Base-by-base conservation (phyloP, 495 filamentous ascomycete genomes). In the Neurospora sp. region DNA sequence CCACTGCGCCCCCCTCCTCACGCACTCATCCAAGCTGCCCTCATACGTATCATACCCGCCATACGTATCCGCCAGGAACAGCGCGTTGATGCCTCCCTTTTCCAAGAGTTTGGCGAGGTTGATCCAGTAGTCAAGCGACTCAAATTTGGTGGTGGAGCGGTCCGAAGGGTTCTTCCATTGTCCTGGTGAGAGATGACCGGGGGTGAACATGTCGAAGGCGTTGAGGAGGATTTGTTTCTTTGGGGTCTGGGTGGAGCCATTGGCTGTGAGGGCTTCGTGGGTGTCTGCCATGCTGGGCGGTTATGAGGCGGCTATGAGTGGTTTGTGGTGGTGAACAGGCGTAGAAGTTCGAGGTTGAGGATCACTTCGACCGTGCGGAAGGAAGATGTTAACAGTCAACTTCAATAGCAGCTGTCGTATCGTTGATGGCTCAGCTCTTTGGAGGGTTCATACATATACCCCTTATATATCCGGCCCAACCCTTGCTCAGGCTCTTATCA, bases 51-150 rank as follows among this genome's bases (percentile, higher is more conserved):
- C 75, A 59, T 83, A 81, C 0, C 85, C 88, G 10, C 88, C 89
- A 72, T 88, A 89, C 0, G 86, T 88, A 76, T 91, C 89, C 4
- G 89, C 89, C 54, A 90, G 80, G 78, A 90, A 91, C 45, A 91
- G 73, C 13, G 85, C 86, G 70, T 89, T 88, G 79, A 90, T 87
- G 31, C 85, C 86, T 9, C 87, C 89, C 19, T 83, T 81, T 69
- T 90, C 89, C 4, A 90, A 82, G 0, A 90, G 76, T 75, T 89
- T 87, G 37, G 89, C 89, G 1, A 90, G 81, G 15, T 90, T 84
- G 28, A 88, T 83, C 86, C 88, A 91, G 75, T 90, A 89, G 2
- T 86, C 82, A 19, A 90, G 83, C 4, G 24, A 28, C 24, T 76
- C 86, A 31, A 86, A 83, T 73, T 90, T 89, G 6, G 84, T 88